Base-by-base conservation (phyloP, 305 asterid species). In the Fraxinus sp. region DNA sequence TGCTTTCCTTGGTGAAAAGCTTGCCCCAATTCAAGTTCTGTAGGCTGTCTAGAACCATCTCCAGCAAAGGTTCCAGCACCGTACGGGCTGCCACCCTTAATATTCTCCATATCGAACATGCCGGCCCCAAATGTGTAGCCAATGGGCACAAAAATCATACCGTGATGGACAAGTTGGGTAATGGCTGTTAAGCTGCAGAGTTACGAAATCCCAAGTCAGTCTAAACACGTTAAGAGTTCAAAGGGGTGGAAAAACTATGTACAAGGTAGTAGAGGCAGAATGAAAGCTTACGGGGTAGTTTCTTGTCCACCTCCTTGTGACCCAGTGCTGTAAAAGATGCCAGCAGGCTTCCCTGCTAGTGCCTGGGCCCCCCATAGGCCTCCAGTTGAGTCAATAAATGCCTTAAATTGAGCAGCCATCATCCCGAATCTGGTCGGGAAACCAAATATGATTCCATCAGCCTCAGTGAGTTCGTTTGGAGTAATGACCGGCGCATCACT, bases 21-120 rank as follows among this genome's bases (percentile, higher is more conserved):
- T 71, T 89, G 92, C 1, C 71, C 91, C 33, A 92, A 80, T 82
- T 94, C 98, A 8, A 91, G 83, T 5, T 90, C 92, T 0, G 94
- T 77, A 9, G 96, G 96, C 80, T 92, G 95, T 37, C 97, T 89
- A n/a, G 94, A 84, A 41, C 98, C 97, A 43, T 94, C 98, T 49
- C 98, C 98, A 6, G 97, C 98, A 77, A 1, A 94, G 11, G 98
- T 94, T 70, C 98, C 98, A 2, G 97, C 90, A 33, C 97, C 97
- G 7, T 94, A 94, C 0, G 98, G 98, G 81, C 92, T 91, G 2
- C 98, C 98, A 18, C 98, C 98, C 88, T 92, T 93, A 6, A 93
- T 77, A 79, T 90, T 14, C 82, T 85, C 93, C 94, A 94, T 92
- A 80, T 92, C 95, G 32, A 87, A 93, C 98, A 94, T 94, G 37